phyloP scores from a whole-genome alignment of 345 rosid species.

The Syzygium aromaticum region DNA sequence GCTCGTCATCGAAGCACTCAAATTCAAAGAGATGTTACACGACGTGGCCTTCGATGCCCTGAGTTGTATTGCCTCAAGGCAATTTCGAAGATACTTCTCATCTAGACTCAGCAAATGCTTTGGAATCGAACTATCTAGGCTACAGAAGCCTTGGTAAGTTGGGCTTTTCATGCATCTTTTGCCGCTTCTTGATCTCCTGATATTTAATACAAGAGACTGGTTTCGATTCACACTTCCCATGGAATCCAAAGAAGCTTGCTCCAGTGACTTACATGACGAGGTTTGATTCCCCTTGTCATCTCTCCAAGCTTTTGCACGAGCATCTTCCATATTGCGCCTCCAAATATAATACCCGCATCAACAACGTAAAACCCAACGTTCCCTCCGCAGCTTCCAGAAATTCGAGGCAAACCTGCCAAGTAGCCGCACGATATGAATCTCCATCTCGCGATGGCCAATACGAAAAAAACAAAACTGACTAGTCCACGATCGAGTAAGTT shows the following conservation, averaged over 20 bases:
- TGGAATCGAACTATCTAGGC: conserved; percentile 51
- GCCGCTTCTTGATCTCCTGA: conserved; percentile 40
- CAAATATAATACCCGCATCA: conserved; percentile 4
- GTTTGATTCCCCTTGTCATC: conserved; percentile 17
- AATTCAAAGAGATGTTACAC: conserved; percentile 30
- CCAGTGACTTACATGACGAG: conserved; percentile 14
- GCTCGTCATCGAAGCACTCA: conserved; percentile 16
- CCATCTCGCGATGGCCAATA: background rate
- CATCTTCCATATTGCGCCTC: conserved; percentile 42
- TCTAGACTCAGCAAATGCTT: conserved; percentile 62
- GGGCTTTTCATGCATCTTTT: conserved; percentile 38
- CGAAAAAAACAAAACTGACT: background rate
- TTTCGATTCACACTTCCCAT: conserved; percentile 2
- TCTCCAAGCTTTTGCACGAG: conserved; percentile 17
- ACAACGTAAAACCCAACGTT: background rate
- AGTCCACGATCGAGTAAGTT: background rate
- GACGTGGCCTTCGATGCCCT: conserved; percentile 44
- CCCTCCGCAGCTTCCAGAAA: conserved; percentile 15
- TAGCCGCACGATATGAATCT: background rate
- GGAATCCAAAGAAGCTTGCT: conserved; percentile 5
- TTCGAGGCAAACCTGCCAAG: conserved; percentile 14
- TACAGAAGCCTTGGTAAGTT: conserved; percentile 26
- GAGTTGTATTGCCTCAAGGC: conserved; percentile 56
- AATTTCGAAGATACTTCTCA: conserved; percentile 66
- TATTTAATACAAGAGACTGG: conserved; percentile 26